These are phyloP conservation scores for Meyerozyma athensensis DNA, from an alignment of 1,139 yeast species.

Conservation along the genomic window DNA sequence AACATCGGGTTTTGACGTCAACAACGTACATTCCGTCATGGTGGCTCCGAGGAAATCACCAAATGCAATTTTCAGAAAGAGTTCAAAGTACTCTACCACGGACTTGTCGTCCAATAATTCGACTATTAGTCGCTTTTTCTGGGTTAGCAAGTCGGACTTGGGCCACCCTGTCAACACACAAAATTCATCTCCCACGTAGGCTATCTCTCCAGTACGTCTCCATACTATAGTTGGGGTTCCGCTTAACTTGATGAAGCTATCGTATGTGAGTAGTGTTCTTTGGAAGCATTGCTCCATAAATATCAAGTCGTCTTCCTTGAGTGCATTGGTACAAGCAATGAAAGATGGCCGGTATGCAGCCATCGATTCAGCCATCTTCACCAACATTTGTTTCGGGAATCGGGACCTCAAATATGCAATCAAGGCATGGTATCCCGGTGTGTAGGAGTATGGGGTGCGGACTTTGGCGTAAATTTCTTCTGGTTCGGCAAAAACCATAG, in stretches of 20 bases:
- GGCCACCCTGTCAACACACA: constrained; percentile 89
- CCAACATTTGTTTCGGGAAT: constrained; percentile 65
- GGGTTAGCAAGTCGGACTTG: constrained; percentile 52
- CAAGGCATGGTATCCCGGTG: constrained; percentile 84
- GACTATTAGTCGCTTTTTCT: constrained; percentile 64
- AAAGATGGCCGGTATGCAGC: constrained; percentile 88
- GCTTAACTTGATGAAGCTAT: constrained; percentile 72
- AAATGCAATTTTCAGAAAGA: constrained; percentile 81
- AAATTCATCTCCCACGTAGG: constrained; percentile 90
- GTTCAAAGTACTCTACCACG: constrained; percentile 81
- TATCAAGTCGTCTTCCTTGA: constrained; percentile 85
- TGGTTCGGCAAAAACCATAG: constrained; percentile 52
- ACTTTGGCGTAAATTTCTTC: constrained; percentile 78
- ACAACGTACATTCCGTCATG: constrained; percentile 76
- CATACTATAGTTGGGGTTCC: constrained; percentile 96
- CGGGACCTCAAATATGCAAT: constrained; percentile 69
- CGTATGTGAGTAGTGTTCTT: constrained; percentile 82
- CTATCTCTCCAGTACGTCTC: constrained; percentile 94
- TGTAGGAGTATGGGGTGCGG: constrained; percentile 74
- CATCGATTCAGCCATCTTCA: constrained; percentile 83
- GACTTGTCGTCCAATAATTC: constrained; percentile 86
- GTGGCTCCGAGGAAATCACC: constrained; percentile 91
- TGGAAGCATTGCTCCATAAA: constrained; percentile 97
- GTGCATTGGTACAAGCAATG: constrained; percentile 84
- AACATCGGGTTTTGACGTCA: constrained; percentile 49